Evolutionary conservation across 768 basidiomycete species (phyloP), one percentile per base, ranked within the genome.

Genomic region (Pulveroboletus sp.): DNA sequence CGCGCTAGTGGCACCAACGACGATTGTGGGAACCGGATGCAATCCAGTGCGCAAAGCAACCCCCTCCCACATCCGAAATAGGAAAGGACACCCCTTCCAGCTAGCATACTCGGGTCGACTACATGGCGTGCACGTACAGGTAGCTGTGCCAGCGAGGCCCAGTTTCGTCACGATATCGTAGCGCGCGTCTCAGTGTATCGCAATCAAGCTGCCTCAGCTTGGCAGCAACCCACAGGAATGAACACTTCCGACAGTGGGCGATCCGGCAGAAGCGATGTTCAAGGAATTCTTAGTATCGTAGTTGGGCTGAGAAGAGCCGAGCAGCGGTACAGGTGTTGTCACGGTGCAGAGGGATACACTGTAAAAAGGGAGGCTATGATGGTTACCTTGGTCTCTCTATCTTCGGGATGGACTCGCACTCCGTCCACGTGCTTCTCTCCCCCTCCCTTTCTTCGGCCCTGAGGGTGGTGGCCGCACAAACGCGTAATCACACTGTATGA

Each of bases 401-500:
- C 86, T 79, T 54, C 81, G 76, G 36, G 76, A 75, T 8, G 90
- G 91, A 61, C 90, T 93, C 5, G 89, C 89, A 64, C 90, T 92
- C 49, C 90, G 84, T 14, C 74, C 77, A 10, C 79, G 73, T 9
- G 73, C 71, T 43, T 83, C 85, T 49, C 87, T 76, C 18, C 72
- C 73, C 56, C 88, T 76, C 13, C 84, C 83, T 59, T 86, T 89
- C 69, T 85, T 88, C 6, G 88, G 89, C 1, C 86, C 89, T 7
- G 85, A 76, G 2, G 91, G 88, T 11, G 83, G 79, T 28, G 93
- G 90, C 9, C 90, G 80, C 18, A 93, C 86, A 62, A 97, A 97
- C 0, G 89, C 91, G 65, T 90, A 97, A 62, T 96, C 94, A 60
- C 91, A 94, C 57, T 88, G 82, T 39, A 98, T 76, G 15, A 69